These are phyloP conservation scores for Talaromyces sp. DNA, from an alignment of 2,329 filamentous ascomycete genomes.

Conservation along the genomic window DNA sequence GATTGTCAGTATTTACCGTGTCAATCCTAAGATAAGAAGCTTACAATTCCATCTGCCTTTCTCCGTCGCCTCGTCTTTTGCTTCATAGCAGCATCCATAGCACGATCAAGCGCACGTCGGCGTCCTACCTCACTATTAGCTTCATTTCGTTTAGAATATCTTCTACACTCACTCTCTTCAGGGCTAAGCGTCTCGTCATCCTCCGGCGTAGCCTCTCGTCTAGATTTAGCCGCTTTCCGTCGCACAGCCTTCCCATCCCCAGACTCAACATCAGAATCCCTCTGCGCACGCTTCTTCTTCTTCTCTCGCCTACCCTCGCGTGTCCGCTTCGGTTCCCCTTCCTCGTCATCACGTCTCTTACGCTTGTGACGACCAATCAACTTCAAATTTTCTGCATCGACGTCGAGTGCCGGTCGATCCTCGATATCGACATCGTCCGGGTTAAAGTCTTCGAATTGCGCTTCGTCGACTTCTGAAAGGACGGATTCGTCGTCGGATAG, in stretches of 20 bases:
- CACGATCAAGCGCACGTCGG: conserved; percentile 74
- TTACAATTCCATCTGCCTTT: conserved; percentile 82
- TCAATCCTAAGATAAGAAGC: conserved; percentile 26
- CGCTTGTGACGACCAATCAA: conserved; percentile 59
- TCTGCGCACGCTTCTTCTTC: conserved; percentile 66
- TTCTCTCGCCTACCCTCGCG: conserved; percentile 51
- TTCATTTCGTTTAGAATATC: background rate
- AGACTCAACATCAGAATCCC: conserved; percentile 56
- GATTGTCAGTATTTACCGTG: background rate
- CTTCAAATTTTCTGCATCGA: conserved; percentile 58
- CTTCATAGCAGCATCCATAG: conserved; percentile 84
- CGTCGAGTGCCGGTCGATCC: conserved; percentile 53
- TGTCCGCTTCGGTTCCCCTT: conserved; percentile 67
- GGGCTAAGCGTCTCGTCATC: conserved; percentile 76
- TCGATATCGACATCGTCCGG: conserved; percentile 57
- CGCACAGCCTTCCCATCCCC: conserved; percentile 44
- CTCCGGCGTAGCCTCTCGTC: conserved; percentile 52
- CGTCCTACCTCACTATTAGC: conserved; percentile 46
- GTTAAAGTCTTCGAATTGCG: conserved; percentile 61
- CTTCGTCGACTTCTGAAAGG: conserved; percentile 60
- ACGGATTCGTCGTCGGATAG: conserved; percentile 58
- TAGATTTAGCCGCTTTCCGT: conserved; percentile 47
- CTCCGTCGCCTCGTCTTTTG: conserved; percentile 66
- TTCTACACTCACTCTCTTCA: conserved; percentile 62
- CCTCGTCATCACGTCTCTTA: conserved; percentile 57